These are phyloP conservation scores for Monascus ruber DNA, from an alignment of 2,329 filamentous ascomycete species.

Conservation along the genomic window DNA sequence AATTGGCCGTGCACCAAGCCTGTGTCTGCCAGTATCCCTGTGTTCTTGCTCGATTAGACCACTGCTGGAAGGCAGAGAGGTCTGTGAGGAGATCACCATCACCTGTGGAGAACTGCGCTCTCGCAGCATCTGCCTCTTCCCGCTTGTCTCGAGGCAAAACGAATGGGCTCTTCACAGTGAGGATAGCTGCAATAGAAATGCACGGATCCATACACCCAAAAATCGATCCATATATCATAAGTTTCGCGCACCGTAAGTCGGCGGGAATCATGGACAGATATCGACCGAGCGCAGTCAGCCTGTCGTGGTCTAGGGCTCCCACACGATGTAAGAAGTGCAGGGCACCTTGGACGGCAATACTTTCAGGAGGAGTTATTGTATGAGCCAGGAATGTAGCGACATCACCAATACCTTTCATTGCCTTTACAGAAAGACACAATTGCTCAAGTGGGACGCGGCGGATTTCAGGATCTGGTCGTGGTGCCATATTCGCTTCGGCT, in stretches of 20 bases:
- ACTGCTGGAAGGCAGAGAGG: conserved; percentile 70
- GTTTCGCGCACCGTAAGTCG: conserved; percentile 82
- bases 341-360: conserved; percentile 73
- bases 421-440: conserved; percentile 83
- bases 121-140: conserved; percentile 67
- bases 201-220: conserved; percentile 87
- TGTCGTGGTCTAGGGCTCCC: conserved; percentile 75
- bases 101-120: conserved; percentile 59
- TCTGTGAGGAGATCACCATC: conserved; percentile 87
- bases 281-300: conserved; percentile 78
- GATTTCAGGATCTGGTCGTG: conserved; percentile 87
- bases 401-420: conserved; percentile 74
- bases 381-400: conserved; percentile 71
- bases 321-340: conserved; percentile 69
- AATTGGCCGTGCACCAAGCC: conserved; percentile 73
- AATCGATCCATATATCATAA: conserved; percentile 89
- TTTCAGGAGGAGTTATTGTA: conserved; percentile 80
- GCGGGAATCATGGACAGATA: conserved; percentile 94
- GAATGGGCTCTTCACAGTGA: conserved; percentile 85
- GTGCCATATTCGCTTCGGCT: conserved; percentile 72
- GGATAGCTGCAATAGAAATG: conserved; percentile 77
- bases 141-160: conserved; percentile 71
- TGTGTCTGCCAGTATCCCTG: conserved; percentile 37
- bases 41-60: conserved; percentile 55
- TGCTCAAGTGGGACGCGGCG: conserved; percentile 86